Evolutionary conservation across 305 asterid species (phyloP), one percentile per base, ranked within the genome.

Genomic region (Nicotiana rustica): DNA sequence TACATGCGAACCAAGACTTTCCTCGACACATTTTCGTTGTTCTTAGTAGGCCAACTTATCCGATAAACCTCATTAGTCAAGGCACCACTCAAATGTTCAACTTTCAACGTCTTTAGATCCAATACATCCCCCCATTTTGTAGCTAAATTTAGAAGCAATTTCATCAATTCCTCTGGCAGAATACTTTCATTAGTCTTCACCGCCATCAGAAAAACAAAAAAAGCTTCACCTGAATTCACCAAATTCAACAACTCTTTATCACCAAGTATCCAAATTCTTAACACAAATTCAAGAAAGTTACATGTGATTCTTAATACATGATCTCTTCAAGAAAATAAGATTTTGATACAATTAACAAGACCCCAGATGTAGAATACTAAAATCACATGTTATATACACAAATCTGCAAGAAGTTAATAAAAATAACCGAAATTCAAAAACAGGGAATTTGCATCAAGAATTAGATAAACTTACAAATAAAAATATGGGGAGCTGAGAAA

Each of bases 31-130:
- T 86, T 88, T 18, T 88, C 88, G 8, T 17, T 71, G 10, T 17
- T 78, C 80, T 82, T 85, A 2, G 90, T 80, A 2, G 97, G 93
- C 98, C 99, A 96, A 67, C 91, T 89, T 47, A 96, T 83, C 57
- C 89, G 67, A 75, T 88, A 93, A 31, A 96, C 92, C 90, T 90
- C 90, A 83, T 96, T 96, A 44, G 98, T 96, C 97, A 94, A 89
- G n/a, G 98, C 98, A 10, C 98, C 99, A 68, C 89, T 93, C 49
- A 96, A 85, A 61, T 91, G 97, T 73, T 71, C 76, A 38, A 90
- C 92, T 77, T 91, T 88, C 86, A 96, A 78, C 67, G 68, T 67
- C 49, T 67, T 84, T 14, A 55, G 19, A 44, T 90, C 97, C 47
- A 91, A 78, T 68, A 68, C 88, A 86, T 96, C 99, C 25, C 92